Evolutionary conservation across 176 grass and related monocot genomes (phyloP).

Genomic region (Microstegium vimineum): DNA sequence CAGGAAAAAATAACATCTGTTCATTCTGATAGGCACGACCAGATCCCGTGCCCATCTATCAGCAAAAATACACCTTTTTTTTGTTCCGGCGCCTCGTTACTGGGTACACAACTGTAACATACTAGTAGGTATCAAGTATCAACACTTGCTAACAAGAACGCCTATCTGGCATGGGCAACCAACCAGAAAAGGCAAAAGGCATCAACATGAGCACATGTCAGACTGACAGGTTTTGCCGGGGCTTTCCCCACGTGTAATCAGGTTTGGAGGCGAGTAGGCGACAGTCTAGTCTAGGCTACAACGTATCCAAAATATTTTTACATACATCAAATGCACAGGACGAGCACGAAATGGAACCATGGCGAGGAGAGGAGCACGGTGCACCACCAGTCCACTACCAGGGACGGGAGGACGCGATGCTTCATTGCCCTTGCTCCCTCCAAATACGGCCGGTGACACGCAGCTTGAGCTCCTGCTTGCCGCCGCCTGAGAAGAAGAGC

Average conservation of each 20-base stretch:
- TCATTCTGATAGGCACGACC: no score
- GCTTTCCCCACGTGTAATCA: slow-evolving; percentile 13
- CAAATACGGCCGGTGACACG: slow-evolving; percentile 54
- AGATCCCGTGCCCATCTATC: no score
- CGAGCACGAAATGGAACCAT: background rate
- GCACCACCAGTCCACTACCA: background rate
- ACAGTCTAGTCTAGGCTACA: background rate
- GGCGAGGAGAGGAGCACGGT: background rate
- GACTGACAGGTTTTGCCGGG: background rate
- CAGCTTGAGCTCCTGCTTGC: slow-evolving; percentile 56
- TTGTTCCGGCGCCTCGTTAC: background rate
- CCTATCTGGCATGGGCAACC: background rate
- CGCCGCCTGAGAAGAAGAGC: slow-evolving; percentile 44
- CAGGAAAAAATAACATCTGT: no score
- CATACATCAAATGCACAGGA: slow-evolving; percentile 11
- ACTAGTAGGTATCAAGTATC: no score
- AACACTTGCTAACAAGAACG: background rate
- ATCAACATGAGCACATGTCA: background rate
- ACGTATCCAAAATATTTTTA: slow-evolving; percentile 18
- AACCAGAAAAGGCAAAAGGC: background rate
- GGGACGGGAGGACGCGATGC: background rate
- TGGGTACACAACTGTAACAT: no score
- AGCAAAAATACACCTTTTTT: no score
- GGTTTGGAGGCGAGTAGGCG: background rate
- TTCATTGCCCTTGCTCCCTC: slow-evolving; percentile 36